Evolutionary conservation across 495 filamentous ascomycete genomes (phyloP), one percentile per base, ranked within the genome.

Genomic region (Cercophora newfieldiana): DNA sequence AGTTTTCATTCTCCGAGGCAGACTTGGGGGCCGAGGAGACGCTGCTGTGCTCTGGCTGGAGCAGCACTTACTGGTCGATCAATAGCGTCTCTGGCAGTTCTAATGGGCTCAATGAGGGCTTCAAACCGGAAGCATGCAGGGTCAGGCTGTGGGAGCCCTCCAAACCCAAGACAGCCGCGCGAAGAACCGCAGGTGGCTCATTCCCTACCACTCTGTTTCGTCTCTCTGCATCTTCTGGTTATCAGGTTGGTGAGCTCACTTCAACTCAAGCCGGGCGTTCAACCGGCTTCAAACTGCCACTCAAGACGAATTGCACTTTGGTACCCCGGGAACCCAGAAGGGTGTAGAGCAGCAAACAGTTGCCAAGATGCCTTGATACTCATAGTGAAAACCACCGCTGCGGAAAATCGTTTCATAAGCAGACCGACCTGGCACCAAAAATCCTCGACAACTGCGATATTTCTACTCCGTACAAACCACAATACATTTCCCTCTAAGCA

Each of bases 391-490:
- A 16, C 10, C 2, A 5, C 37, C 2, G 37, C 18, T 4, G 4
- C 37, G 37, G 37, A 44, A 44, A 44, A 44, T 44, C 10, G 37
- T 16, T 44, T 44, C 10, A 44, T 44, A 44, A 44, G 37, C 37
- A 44, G 10, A 44, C 3, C 4, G 18, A 44, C 12, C 37, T 44
- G 12, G 37, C 37, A 8, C 12, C 37, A 8, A 44, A 44, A 16
- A 44, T 44, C 10, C 37, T 44, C 37, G 10, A 44, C 10, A 44
- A 44, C 12, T 16, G 10, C 37, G 10, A 44, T 44, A 14, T 44
- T 44, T 14, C 50, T 53, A 53, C 50, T 53, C 50, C 50, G 37
- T 59, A 59, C 56, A 59, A 30, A 59, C 56, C 19, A 25, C 56
- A 55, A 55, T 24, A 61, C 44, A 48, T n/a, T n/a, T n/a, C n/a